Evolutionary conservation across 164 flowering plant species (phyloP), one percentile per base, ranked within the genome.

Genomic region (Liquidambar formosana): DNA sequence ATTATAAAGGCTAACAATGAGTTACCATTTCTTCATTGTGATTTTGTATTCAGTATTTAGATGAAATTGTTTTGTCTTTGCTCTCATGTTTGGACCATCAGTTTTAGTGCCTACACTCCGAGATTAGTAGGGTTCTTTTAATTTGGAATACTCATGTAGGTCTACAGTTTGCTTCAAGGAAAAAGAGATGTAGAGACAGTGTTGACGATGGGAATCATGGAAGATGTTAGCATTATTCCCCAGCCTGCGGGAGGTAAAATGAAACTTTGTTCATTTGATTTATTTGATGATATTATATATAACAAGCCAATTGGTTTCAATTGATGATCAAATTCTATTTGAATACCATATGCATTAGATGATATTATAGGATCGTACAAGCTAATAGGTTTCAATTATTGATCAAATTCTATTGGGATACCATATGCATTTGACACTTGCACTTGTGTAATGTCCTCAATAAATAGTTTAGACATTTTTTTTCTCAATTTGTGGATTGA

Each of bases 201-300:
- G 10, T 72, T 90, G 51, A 83, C 96, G 52, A 96, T 96, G 98
- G 98, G 99, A 68, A 83, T 92, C 63, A 96, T 96, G 97, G 98
- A 93, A 77, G 98, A 96, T 81, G 97, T 88, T 64, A 90, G 95
- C 83, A 93, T 96, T 62, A 88, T 93, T 76, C 99, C 98, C 21
- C 99, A 96, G 73, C 98, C 98, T 62, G 94, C 94, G 22, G 96
- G 92, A 84, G 97, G 97, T 91, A 74, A 85, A 19, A 8, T 67
- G 12, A n/a, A n/a, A 47, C 57, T 0, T 33, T 22, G 0, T 64
- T 45, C 52, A 47, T 41, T n/a, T 58, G 52, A 18, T 19, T 68
- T 47, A 22, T 57, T 26, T 6, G 4, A 33, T 33, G 41, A 33
- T 33, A 33, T 33, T 2, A 33, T 33, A 33, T 33, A 33, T 33